These are phyloP conservation scores for Amorphotheca resinae DNA, from an alignment of 495 filamentous ascomycete genomes.

Conservation along the genomic window DNA sequence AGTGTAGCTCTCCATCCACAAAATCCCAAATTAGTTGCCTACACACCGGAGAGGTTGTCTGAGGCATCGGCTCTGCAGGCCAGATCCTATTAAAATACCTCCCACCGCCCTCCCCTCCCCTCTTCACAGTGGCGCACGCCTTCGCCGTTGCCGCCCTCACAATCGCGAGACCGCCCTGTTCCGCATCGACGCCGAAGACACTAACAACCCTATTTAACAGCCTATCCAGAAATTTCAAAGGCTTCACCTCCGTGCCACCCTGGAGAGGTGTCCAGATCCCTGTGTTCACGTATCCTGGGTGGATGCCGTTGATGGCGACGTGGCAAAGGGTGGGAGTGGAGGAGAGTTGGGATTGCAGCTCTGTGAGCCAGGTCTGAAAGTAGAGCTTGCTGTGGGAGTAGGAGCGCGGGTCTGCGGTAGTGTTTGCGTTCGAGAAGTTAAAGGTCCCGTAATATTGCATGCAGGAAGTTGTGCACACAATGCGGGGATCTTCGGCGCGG, in stretches of 20 bases:
- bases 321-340: not conserved
- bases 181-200: not conserved
- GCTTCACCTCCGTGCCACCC: not conserved
- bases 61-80: constrained; percentile 5
- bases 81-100: constrained; percentile 9
- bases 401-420: not conserved
- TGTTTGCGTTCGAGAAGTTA: constrained; percentile 4
- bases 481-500: not conserved
- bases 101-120: not conserved
- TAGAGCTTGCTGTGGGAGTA: constrained; percentile 13
- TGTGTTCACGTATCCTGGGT: constrained; percentile 8
- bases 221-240: not conserved
- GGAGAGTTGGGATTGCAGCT: constrained; percentile 5
- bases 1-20: constrained; percentile 4
- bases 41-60: constrained; percentile 2
- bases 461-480: constrained; percentile 12
- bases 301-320: constrained; percentile 6
- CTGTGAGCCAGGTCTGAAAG: constrained; percentile 11
- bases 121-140: too few species aligned
- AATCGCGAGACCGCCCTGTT: constrained; percentile 11
- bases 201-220: not conserved
- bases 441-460: constrained; percentile 8
- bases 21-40: constrained; percentile 4
- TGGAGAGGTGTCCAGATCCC: constrained; percentile 3
- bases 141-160: constrained; percentile 1